Conservation (phyloP, 495 filamentous ascomycete genomes). For the Aspergillus haitiensis region DNA sequence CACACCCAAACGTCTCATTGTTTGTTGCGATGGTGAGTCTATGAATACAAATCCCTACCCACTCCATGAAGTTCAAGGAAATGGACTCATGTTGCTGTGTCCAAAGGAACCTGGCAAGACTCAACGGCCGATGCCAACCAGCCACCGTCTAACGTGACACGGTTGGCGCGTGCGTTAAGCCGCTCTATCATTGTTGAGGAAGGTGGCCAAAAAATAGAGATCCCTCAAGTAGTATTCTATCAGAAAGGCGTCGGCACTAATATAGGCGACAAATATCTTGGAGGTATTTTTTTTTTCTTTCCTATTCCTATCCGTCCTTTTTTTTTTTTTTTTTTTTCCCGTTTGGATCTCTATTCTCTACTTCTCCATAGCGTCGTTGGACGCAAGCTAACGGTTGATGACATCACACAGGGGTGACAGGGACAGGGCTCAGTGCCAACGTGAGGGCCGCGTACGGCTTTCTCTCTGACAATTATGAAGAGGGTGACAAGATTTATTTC, state of each 20-base stretch:
- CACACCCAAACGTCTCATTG: constrained; percentile 35
- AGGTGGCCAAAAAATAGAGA: constrained; percentile 24
- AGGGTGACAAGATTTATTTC: constrained; percentile 58
- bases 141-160: constrained; percentile 48
- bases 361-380: too few relatives aligned
- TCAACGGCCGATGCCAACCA: constrained; percentile 30
- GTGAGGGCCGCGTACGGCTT: constrained; percentile 53
- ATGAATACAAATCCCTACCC: too few relatives aligned
- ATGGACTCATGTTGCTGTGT: background rate
- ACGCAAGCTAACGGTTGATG: background rate
- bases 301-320: too few relatives aligned
- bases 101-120: constrained; percentile 45
- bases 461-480: constrained; percentile 49
- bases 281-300: too few relatives aligned
- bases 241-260: constrained; percentile 55
- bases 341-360: too few relatives aligned
- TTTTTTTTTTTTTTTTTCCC: too few relatives aligned
- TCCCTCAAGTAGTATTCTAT: constrained; percentile 56
- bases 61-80: background rate
- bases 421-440: constrained; percentile 45
- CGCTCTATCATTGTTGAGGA: constrained; percentile 24
- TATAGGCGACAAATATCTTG: constrained; percentile 25
- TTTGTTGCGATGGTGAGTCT: constrained; percentile 43
- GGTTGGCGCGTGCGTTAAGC: constrained; percentile 41
- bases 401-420: constrained; percentile 28